A percentile compares a stretch with the other conserved stretches of the same genome.
Evolutionary conservation across 345 rosid species (phyloP).

Genomic region (Punica granatum): DNA sequence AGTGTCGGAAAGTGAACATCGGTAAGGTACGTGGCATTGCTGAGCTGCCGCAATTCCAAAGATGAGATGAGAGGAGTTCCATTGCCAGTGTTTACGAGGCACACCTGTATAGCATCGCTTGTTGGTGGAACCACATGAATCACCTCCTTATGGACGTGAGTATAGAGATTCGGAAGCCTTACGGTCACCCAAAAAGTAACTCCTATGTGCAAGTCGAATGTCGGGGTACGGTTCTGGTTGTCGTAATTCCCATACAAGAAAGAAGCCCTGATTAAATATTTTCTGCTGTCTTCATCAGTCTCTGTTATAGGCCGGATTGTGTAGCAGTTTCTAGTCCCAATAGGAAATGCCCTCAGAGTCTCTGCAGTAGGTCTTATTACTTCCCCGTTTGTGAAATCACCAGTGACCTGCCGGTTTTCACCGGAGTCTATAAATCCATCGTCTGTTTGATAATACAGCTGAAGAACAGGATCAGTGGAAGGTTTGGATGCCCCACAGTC

Average conservation of each 20-base stretch:
- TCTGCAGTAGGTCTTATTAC: constrained; percentile 5
- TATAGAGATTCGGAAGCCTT: neutral
- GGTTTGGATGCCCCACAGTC: constrained; percentile 29
- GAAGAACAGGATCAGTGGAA: constrained; percentile 20
- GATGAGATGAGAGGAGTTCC: constrained; percentile 7
- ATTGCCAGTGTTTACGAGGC: constrained; percentile 1
- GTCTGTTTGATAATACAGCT: constrained; percentile 27
- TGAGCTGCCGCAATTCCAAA: neutral
- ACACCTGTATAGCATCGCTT: constrained; percentile 6
- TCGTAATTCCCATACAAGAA: constrained; percentile 43
- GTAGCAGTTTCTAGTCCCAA: constrained; percentile 38
- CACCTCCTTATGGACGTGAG: neutral
- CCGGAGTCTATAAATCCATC: constrained; percentile 27
- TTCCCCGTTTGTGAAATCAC: neutral
- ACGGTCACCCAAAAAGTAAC: constrained; percentile 4
- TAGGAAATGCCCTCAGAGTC: constrained; percentile 26
- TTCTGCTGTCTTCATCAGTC: constrained; percentile 12
- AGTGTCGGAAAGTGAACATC: neutral
- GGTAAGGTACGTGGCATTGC: neutral
- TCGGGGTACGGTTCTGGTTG: constrained; percentile 9
- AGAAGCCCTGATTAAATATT: constrained; percentile 24
- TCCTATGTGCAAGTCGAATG: constrained; percentile 24
- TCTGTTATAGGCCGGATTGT: constrained; percentile 18
- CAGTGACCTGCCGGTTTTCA: constrained; percentile 6
- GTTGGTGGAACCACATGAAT: neutral